Evolutionary conservation across 2,329 filamentous ascomycete genomes (phyloP).

Genomic region (Aspergillus tamarii): DNA sequence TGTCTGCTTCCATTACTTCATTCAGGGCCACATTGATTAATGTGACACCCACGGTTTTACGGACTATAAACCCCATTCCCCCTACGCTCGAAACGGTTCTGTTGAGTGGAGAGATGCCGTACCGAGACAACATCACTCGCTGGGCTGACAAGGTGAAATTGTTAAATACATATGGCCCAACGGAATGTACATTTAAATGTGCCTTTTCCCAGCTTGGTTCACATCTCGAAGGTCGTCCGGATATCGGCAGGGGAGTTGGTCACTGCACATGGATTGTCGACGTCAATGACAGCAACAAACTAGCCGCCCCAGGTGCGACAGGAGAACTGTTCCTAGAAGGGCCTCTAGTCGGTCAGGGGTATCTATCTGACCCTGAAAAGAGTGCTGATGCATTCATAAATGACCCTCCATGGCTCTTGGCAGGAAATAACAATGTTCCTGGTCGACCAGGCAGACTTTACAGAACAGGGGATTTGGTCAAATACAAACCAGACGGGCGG

Average conservation of each 20-base stretch:
- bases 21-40: conserved; percentile 50
- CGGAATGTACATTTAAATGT: conserved; percentile 11
- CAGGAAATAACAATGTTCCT: background rate
- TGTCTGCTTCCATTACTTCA: conserved; percentile 9
- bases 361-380: conserved; percentile 34
- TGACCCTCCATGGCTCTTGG: conserved; percentile 22
- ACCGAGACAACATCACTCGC: conserved; percentile 8
- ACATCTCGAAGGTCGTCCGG: background rate
- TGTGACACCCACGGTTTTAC: conserved; percentile 59
- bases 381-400: conserved; percentile 29
- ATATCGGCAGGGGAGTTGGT: background rate
- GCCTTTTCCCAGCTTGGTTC: background rate
- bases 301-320: conserved; percentile 25
- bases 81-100: conserved; percentile 38
- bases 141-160: conserved; percentile 6
- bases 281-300: conserved; percentile 21
- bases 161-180: conserved; percentile 14
- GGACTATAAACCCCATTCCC: conserved; percentile 27
- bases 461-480: conserved; percentile 26
- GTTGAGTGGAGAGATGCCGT: conserved; percentile 38
- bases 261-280: conserved; percentile 37
- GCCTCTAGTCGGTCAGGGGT: conserved; percentile 35
- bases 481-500: conserved; percentile 20
- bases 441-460: conserved; percentile 16
- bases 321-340: conserved; percentile 15